Evolutionary conservation across 192 early-diverging fungal genomes (phyloP), one percentile per base, ranked within the genome.

Genomic region (Backusella australiensis): DNA sequence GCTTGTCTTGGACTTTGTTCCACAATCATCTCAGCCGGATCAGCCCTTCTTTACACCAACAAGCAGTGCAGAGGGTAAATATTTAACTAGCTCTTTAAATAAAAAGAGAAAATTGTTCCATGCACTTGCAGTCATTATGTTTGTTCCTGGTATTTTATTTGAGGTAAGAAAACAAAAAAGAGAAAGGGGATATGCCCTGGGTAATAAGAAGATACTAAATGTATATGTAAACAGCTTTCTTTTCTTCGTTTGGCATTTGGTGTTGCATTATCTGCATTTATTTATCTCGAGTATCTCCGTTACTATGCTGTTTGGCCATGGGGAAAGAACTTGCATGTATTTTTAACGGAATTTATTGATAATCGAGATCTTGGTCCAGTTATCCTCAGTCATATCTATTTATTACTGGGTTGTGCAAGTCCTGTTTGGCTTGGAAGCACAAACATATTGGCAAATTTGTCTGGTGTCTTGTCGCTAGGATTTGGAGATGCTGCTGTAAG

Each of bases 71-170:
- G 71, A 78, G 41, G 34, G 35, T 29, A 73, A 66, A 53, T 36
- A 39, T 15, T 32, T 81, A n/a, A 83, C 82, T n/a, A 79, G 78
- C 46, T 78, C 87, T 63, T 79, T 94, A 44, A 94, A 95, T 80
- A 84, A 90, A 23, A 85, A 90, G 53, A 90, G 97, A 81, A 98
- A 98, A 80, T 89, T 92, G 63, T 97, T 92, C 77, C 97, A 98
- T 83, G 84, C 87, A 4, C 77, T 96, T 21, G 94, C 94, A 0
- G 90, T 94, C 8, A 67, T 91, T 66, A 93, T 97, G 92, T 97
- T 98, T 81, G 84, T 93, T 36, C 96, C 96, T 0, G 96, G 91
- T 3, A 89, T 90, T 38, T 68, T 93, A 11, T 66, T 88, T 9
- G 93, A 93, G 77, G 93, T 93, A 85, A 78, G 79, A 79, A 19